Evolutionary conservation across 2,329 filamentous ascomycete species (phyloP), one percentile per base, ranked within the genome.

Genomic region (Emydomyces testavorans): DNA sequence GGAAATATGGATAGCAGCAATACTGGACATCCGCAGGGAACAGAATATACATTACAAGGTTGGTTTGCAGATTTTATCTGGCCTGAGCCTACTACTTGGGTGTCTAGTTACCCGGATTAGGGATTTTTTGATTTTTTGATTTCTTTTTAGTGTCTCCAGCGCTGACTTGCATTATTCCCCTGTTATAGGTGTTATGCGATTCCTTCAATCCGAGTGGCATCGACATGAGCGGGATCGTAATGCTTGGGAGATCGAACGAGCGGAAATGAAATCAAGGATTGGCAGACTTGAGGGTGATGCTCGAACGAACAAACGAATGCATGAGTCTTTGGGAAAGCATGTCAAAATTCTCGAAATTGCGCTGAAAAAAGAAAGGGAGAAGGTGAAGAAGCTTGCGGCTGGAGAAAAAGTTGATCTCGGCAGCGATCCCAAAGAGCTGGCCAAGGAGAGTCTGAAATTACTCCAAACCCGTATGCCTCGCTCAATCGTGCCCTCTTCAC

Each of bases 141-240:
- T 40, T 24, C 16, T 18, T 8, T 34, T 18, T 48, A 15, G n/a
- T 6, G 15, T 40, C 13, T 1, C 23, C 16, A 43, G 13, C 47
- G 48, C 60, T 65, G 54, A 64, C 52, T 38, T 43, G 4, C 48
- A 50, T 16, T 24, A 37, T 21, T 49, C 23, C n/a, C n/a, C 16
- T 43, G 31, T 23, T 47, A 28, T 57, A 92, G 86, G 92, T 62
- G 92, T 98, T 31, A 98, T 98, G 92, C 89, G 92, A 67, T 98
- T 98, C 66, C 79, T 98, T 32, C 92, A 98, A 71, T 92, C 92
- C 40, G 90, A 98, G 77, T 98, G 92, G 92, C 92, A 98, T 69
- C 83, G 87, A 57, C 90, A 98, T 67, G 92, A 98, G 70, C 85
- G 92, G 68, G 92, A 95, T 63, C 81, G 92, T 59, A 98, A 98